Evolutionary conservation across 2,329 filamentous ascomycete genomes (phyloP).

Genomic region (Clarireedia paspali): DNA sequence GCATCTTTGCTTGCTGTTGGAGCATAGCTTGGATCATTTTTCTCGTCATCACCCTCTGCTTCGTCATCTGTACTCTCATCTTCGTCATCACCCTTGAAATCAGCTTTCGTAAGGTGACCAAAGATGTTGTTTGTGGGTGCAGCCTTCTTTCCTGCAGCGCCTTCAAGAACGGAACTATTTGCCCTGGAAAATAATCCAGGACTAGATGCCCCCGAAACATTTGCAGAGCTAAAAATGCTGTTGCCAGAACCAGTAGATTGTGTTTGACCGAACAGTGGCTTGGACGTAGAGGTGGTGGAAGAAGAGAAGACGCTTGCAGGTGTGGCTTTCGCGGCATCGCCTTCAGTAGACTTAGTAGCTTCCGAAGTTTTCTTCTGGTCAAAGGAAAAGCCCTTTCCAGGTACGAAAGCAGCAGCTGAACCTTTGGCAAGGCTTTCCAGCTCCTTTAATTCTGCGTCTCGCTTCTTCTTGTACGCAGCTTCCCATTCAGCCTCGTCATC

Average conservation of each 20-base stretch:
- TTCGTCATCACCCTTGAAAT: conserved; percentile 34
- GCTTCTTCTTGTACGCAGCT: conserved; percentile 18
- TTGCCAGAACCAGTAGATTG: conserved; percentile 28
- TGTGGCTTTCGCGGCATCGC: conserved; percentile 1
- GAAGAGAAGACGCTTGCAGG: neutral
- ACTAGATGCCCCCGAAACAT: conserved; percentile 22
- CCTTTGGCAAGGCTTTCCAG: conserved; percentile 17
- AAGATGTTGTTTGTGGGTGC: conserved; percentile 45
- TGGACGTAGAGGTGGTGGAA: conserved; percentile 3
- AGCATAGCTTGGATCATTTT: conserved; percentile 24
- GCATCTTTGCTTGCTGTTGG: conserved; percentile 16
- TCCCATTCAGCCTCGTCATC: conserved; percentile 24
- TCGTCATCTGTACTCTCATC: conserved; percentile 35
- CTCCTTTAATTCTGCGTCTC: conserved; percentile 15
- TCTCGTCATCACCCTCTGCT: conserved; percentile 35
- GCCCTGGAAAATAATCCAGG: conserved; percentile 18
- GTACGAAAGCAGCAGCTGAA: conserved; percentile 14
- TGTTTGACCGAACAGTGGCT: conserved; percentile 28
- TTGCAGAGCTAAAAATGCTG: conserved; percentile 20
- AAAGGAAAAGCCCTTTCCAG: conserved; percentile 15
- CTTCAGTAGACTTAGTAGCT: neutral
- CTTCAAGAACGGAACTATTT: conserved; percentile 23
- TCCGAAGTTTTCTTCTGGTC: conserved; percentile 1
- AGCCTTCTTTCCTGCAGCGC: conserved; percentile 15
- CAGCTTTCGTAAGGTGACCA: conserved; percentile 47